phyloP scores from a whole-genome alignment of 2,329 filamentous ascomycete species.

The Aspergillus persii region DNA sequence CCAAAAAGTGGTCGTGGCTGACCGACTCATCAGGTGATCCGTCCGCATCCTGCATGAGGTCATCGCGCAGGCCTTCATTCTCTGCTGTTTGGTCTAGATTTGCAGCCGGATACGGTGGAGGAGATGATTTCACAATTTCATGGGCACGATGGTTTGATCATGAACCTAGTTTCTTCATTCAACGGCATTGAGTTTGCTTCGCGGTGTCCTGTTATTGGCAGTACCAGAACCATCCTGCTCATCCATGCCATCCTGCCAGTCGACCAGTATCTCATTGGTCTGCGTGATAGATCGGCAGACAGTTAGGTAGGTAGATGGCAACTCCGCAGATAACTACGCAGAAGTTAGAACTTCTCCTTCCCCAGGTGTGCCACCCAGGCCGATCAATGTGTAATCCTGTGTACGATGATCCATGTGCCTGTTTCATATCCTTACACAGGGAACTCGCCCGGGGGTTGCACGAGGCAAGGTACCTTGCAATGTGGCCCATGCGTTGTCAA shows the following conservation, averaged over 20 bases:
- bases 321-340: neutral
- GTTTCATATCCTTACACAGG: neutral
- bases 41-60: conserved; percentile 2
- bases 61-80: conserved; percentile 4
- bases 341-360: neutral
- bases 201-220: neutral
- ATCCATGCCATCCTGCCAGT: neutral
- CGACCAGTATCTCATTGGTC: neutral
- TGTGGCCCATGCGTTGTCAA: neutral
- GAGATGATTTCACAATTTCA: neutral
- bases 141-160: neutral
- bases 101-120: neutral
- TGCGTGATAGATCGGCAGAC: neutral
- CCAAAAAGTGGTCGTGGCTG: neutral
- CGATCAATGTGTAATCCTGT: neutral
- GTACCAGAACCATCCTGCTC: neutral
- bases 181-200: neutral
- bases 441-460: neutral
- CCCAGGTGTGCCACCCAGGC: neutral
- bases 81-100: neutral
- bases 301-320: neutral
- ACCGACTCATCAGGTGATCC: conserved; percentile 2
- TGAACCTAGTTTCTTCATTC: neutral
- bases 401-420: neutral
- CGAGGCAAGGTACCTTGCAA: neutral